Conservation (phyloP, 2,329 filamentous ascomycete genomes). For the Xylaria sp. region DNA sequence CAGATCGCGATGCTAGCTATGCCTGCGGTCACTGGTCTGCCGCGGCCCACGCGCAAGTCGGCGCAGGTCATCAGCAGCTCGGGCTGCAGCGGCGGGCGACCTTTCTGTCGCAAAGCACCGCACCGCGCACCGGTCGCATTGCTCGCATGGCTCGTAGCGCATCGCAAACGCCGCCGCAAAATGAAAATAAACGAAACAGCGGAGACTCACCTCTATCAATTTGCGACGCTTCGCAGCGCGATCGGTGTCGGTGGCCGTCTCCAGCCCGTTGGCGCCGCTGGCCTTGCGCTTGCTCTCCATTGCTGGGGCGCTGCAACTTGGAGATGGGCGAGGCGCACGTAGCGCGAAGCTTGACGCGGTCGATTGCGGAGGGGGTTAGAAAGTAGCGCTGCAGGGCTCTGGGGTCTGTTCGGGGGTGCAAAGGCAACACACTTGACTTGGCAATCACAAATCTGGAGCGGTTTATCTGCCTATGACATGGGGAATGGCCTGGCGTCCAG, state of each 20-base stretch:
- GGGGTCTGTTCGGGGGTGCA: conserved; percentile 17
- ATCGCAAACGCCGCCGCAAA: conserved; percentile 26
- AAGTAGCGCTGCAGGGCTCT: conserved; percentile 28
- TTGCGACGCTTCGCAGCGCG: conserved; percentile 67
- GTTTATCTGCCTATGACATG: conserved; percentile 9
- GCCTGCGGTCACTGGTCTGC: not conserved
- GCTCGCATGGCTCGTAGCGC: conserved; percentile 1
- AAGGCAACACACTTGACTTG: conserved; percentile 17
- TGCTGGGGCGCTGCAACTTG: conserved; percentile 24
- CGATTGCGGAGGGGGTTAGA: conserved; percentile 31
- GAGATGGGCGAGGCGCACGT: conserved; percentile 33
- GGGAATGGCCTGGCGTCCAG: not conserved
- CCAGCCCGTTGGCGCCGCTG: conserved; percentile 56
- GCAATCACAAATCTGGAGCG: conserved; percentile 17
- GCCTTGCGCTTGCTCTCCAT: conserved; percentile 71
- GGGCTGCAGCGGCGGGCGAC: conserved; percentile 2
- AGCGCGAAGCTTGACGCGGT: conserved; percentile 38
- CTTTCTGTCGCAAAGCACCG: conserved; percentile 37
- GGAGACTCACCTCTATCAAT: conserved; percentile 59
- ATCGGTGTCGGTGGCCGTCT: conserved; percentile 58
- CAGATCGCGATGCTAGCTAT: conserved; percentile 23
- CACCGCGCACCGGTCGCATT: conserved; percentile 34
- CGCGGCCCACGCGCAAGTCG: conserved; percentile 19
- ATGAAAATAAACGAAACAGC: conserved; percentile 18
- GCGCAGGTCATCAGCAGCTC: conserved; percentile 14